Percentiles rank a stretch among this genome's conserved stretches.
Conservation (phyloP, 2,329 filamentous ascomycete genomes). For the Helicocarpus griseus region DNA sequence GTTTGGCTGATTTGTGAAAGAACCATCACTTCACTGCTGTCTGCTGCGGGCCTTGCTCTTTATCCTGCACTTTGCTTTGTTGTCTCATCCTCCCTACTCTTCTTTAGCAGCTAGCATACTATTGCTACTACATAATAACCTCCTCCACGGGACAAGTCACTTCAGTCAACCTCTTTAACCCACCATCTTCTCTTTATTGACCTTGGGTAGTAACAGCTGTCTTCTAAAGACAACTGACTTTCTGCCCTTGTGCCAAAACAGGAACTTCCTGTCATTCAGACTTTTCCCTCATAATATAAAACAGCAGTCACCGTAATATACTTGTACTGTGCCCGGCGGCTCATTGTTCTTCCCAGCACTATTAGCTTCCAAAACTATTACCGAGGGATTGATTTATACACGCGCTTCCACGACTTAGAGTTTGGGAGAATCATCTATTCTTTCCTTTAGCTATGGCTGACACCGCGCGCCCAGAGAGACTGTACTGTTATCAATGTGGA, state of each 20-base stretch:
- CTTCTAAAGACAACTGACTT: too few species aligned
- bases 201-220: too few species aligned
- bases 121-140: background rate
- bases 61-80: background rate
- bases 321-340: too few species aligned
- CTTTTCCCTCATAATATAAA: too few species aligned
- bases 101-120: background rate
- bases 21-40: background rate
- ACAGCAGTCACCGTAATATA: too few species aligned
- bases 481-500: slow-evolving; percentile 76
- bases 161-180: too few species aligned
- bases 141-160: too few species aligned
- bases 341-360: too few species aligned
- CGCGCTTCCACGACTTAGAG: background rate
- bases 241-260: too few species aligned
- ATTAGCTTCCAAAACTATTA: background rate
- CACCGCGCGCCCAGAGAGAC: slow-evolving; percentile 32
- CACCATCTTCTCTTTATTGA: too few species aligned
- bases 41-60: background rate
- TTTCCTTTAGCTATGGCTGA: slow-evolving; percentile 23
- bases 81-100: background rate
- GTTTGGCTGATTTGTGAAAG: background rate
- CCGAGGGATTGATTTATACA: background rate
- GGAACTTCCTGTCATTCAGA: too few species aligned
- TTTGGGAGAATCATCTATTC: background rate